Evolutionary conservation across 495 filamentous ascomycete species (phyloP).

Genomic region (Recurvomyces mirabilis): DNA sequence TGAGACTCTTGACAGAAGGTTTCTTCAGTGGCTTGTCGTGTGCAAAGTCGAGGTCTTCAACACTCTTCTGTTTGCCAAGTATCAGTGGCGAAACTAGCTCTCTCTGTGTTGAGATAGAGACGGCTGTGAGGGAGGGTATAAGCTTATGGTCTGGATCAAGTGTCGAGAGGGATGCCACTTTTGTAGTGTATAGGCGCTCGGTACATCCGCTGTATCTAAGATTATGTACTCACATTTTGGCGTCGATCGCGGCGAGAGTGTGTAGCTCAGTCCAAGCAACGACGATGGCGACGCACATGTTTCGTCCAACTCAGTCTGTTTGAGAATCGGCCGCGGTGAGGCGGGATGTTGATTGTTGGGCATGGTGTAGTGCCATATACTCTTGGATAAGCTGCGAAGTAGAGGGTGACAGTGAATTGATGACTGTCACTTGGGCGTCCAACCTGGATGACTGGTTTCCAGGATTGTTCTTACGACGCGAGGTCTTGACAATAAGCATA

Average conservation of each 20-base stretch:
- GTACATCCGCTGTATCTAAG: neutral
- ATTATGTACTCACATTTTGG: conserved; percentile 5
- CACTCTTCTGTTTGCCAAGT: conserved; percentile 27
- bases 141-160: neutral
- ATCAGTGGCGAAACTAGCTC: conserved; percentile 32
- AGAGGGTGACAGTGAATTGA: too few relatives aligned
- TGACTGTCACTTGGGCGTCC: too few relatives aligned
- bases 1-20: conserved; percentile 25
- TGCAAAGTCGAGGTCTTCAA: conserved; percentile 28
- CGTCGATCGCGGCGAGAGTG: neutral
- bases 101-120: conserved; percentile 28
- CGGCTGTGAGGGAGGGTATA: conserved; percentile 19
- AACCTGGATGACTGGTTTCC: too few relatives aligned
- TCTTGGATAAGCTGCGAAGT: too few relatives aligned
- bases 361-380: too few relatives aligned
- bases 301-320: conserved; percentile 1
- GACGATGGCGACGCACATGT: conserved; percentile 3
- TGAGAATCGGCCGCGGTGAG: conserved; percentile 5
- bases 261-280: conserved; percentile 5
- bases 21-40: conserved; percentile 1
- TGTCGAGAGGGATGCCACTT: neutral
- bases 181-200: neutral
- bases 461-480: too few relatives aligned
- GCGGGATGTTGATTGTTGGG: too few relatives aligned
- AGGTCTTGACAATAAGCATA: too few relatives aligned